Evolutionary conservation across 352 stramenopile species (phyloP), one percentile per base, ranked within the genome.

Genomic region (Pythium oligandrum): DNA sequence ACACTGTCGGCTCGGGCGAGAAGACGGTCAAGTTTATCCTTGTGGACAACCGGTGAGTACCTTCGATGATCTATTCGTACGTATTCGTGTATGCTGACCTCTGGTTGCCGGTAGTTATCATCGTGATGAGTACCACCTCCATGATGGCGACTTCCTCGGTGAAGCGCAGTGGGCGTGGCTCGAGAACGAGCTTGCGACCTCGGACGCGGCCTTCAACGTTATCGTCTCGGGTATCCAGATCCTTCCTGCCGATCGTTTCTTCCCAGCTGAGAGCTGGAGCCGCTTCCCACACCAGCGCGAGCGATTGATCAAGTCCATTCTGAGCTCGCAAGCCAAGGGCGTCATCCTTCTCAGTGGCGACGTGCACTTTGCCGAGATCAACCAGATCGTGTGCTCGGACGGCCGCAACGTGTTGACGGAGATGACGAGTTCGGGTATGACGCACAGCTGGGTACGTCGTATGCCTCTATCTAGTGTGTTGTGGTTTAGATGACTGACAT

Each of bases 341-440:
- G 78, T 96, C 10, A 90, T 98, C 42, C 64, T 98, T 17, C 12
- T 42, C 44, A 96, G 75, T 72, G 93, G 93, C 3, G 93, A 98
- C 68, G 90, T 98, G 1, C 93, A 98, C 57, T 97, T 97, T 57
- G 73, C 78, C 5, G 89, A 98, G 64, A 75, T 98, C 59, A 89
- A 96, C 61, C 83, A 96, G 51, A 93, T 97, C 40, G 72, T 95
- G 53, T 98, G 93, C 64, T 77, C 76, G 2, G 70, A 69, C 40
- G 80, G 71, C 47, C 48, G 63, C 34, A 86, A 83, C 33, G 69
- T 71, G 17, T 73, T 89, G 50, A 89, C 82, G 3, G 82, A 92
- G 52, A 88, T 98, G 40, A 97, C 93, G 3, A 97, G 88, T 44
- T 96, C 83, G 10, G 93, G 93, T 31, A 86, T 98, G 83, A 98